phyloP scores from a whole-genome alignment of 2,329 filamentous ascomycete genomes.

The Pseudogymnoascus sp. region DNA sequence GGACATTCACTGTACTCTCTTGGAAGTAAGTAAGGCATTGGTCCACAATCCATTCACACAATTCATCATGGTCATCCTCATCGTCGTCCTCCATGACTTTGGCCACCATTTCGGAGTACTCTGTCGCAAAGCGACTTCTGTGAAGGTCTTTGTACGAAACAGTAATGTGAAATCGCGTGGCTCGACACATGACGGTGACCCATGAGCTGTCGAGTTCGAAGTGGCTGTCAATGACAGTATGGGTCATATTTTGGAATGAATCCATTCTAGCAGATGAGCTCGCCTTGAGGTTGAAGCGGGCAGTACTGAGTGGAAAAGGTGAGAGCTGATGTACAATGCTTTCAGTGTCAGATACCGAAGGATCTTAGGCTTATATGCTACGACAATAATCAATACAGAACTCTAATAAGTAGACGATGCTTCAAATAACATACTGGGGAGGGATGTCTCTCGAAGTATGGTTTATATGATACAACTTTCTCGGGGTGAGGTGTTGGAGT shows the following conservation, averaged over 20 bases:
- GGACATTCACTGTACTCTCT: conserved; percentile 12
- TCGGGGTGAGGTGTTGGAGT: too few relatives aligned
- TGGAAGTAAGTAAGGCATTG: conserved; percentile 13
- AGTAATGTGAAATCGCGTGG: conserved; percentile 13
- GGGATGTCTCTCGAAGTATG: too few relatives aligned
- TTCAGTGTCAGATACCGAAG: too few relatives aligned
- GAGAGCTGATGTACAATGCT: too few relatives aligned
- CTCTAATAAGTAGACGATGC: too few relatives aligned
- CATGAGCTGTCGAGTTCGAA: conserved; percentile 12
- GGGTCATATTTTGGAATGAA: conserved; percentile 10
- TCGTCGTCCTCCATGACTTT: conserved; percentile 11
- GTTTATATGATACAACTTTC: too few relatives aligned
- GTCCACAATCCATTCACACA: conserved; percentile 14
- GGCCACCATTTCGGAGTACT: conserved; percentile 12
- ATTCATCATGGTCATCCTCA: conserved; percentile 12
- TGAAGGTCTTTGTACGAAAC: conserved; percentile 12
- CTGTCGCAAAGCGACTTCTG: conserved; percentile 10
- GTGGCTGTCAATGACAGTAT: conserved; percentile 12
- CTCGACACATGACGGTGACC: conserved; percentile 14
- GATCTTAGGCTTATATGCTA: too few relatives aligned
- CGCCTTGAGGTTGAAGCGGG: conserved; percentile 7
- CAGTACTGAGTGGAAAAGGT: not conserved
- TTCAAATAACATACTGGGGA: too few relatives aligned
- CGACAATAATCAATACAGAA: too few relatives aligned
- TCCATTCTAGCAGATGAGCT: conserved; percentile 10